Conservation (phyloP, 1,139 yeast genomes). For the Torulaspora pretoriensis region DNA sequence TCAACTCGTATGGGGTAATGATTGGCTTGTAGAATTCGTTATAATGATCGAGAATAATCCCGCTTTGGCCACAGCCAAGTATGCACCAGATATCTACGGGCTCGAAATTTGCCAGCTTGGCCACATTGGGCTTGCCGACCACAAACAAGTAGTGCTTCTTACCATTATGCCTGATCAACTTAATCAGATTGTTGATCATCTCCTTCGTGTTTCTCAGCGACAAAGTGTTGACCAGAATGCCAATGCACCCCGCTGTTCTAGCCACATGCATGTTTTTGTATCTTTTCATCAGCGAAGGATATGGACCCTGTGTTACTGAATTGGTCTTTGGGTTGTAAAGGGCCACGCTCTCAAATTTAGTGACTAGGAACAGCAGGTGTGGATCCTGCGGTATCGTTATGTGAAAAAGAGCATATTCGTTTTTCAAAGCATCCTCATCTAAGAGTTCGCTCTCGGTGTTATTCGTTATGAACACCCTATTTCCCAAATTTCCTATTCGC, state of each 20-base stretch:
- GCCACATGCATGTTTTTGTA: constrained; percentile 85
- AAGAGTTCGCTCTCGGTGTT: constrained; percentile 6
- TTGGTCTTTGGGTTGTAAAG: constrained; percentile 43
- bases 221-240: constrained; percentile 83
- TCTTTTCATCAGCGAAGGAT: constrained; percentile 74
- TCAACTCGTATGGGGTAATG: constrained; percentile 87
- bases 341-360: constrained; percentile 56
- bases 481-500: constrained; percentile 25
- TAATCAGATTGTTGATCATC: constrained; percentile 56
- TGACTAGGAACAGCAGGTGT: constrained; percentile 65
- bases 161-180: constrained; percentile 65
- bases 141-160: constrained; percentile 92
- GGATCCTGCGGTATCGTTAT: constrained; percentile 75
- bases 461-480: constrained; percentile 26
- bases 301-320: constrained; percentile 50
- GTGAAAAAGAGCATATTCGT: constrained; percentile 57
- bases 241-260: constrained; percentile 85
- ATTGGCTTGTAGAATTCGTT: constrained; percentile 87
- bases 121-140: constrained; percentile 98
- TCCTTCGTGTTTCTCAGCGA: constrained; percentile 68
- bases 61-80: constrained; percentile 91
- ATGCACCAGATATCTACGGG: constrained; percentile 90
- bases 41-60: constrained; percentile 72
- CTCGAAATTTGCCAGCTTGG: constrained; percentile 92
- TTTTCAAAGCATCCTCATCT: constrained; percentile 24